phyloP scores from a whole-genome alignment of 305 asterid species.

The Coffea humblotiana region DNA sequence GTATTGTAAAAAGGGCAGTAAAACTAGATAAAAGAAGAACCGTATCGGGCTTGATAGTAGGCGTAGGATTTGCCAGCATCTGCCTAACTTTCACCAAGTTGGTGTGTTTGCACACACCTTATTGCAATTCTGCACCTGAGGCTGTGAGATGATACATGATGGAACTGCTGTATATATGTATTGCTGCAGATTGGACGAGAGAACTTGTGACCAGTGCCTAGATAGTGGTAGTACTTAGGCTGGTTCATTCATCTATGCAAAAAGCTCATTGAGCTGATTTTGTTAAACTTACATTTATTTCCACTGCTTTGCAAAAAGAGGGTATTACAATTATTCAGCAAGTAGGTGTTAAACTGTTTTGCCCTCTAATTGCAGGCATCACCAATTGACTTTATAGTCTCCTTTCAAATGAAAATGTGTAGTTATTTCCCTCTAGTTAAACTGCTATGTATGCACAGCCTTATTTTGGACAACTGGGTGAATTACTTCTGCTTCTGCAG shows the following conservation, averaged over 20 bases:
- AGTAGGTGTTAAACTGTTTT: neutral
- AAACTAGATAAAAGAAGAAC: constrained; percentile 66
- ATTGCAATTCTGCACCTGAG: constrained; percentile 98
- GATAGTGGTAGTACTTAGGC: neutral
- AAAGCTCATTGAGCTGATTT: neutral
- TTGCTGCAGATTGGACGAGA: neutral
- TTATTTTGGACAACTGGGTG: neutral
- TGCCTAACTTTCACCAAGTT: constrained; percentile 76
- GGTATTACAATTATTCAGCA: neutral
- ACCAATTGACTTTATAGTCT: neutral
- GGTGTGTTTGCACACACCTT: constrained; percentile 93
- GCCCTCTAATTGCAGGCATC: neutral
- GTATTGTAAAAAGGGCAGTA: constrained; percentile 60
- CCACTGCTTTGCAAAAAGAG: neutral
- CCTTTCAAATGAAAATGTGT: neutral
- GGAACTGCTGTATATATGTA: neutral
- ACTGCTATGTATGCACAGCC: neutral
- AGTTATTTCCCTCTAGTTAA: neutral
- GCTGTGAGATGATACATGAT: constrained; percentile 69
- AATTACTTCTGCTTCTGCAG: no score
- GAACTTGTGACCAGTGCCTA: neutral
- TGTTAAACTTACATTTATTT: neutral
- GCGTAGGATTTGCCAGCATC: constrained; percentile 53
- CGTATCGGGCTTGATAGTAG: constrained; percentile 52
- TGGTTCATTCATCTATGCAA: neutral